These are phyloP conservation scores for Naganishia cerealis DNA, from an alignment of 1,284 basidiomycete genomes.

Conservation along the genomic window DNA sequence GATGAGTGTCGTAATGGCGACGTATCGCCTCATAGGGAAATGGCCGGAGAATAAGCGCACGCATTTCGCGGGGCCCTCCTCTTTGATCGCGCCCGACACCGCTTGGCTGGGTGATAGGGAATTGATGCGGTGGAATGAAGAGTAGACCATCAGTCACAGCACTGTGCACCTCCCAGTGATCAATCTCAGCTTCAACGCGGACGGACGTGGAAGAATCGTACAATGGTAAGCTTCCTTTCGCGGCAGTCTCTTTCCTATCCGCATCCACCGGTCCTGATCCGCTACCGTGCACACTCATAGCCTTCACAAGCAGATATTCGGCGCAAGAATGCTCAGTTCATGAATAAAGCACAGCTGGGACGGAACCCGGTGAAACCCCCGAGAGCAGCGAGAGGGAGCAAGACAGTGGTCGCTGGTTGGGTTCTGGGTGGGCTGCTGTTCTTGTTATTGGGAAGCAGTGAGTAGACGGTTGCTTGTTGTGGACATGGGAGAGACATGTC, in stretches of 20 bases:
- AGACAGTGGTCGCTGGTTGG: slow-evolving; percentile 28
- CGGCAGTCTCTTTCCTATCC: neutral
- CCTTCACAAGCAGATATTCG: slow-evolving; percentile 34
- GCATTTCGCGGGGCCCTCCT: neutral
- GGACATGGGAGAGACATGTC: neutral
- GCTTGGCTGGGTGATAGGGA: neutral
- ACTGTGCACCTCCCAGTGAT: neutral
- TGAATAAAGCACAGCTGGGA: slow-evolving; percentile 28
- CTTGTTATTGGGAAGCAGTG: slow-evolving; percentile 31
- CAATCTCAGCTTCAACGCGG: neutral
- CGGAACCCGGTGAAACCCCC: slow-evolving; percentile 31
- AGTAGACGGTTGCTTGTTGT: neutral
- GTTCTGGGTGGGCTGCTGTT: slow-evolving; percentile 27
- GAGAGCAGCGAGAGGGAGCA: slow-evolving; percentile 2
- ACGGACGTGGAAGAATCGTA: neutral
- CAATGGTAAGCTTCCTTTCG: neutral
- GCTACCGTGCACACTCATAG: slow-evolving; percentile 2
- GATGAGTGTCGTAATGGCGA: slow-evolving; percentile 6
- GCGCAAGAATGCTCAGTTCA: slow-evolving; percentile 32
- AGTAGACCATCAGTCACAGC: neutral
- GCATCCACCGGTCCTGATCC: neutral
- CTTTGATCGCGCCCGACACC: slow-evolving; percentile 1
- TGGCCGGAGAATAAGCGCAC: neutral
- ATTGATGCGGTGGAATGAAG: slow-evolving; percentile 5
- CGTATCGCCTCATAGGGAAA: neutral